These are phyloP conservation scores for Colletotrichum sp. DNA, from an alignment of 2,329 filamentous ascomycete genomes.

Conservation along the genomic window DNA sequence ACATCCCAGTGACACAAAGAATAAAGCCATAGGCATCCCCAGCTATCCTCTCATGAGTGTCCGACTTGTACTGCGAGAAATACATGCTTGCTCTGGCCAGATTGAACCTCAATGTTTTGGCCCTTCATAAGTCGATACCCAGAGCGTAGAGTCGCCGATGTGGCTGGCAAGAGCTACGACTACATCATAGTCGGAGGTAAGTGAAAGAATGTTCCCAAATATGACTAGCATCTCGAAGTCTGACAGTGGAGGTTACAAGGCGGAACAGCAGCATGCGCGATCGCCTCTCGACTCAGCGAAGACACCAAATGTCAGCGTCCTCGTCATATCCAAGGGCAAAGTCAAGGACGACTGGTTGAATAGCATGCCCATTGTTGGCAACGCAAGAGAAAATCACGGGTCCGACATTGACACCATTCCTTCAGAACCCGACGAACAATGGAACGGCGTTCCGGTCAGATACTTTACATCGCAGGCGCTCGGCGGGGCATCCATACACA, in stretches of 20 bases:
- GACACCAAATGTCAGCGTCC: conserved; percentile 36
- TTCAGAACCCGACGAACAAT: conserved; percentile 28
- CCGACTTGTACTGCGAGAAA: too few species aligned
- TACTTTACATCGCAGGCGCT: conserved; percentile 31
- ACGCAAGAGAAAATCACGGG: conserved; percentile 23
- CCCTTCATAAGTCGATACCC: conserved; percentile 29
- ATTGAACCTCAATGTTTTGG: conserved; percentile 23
- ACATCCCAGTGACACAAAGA: neutral
- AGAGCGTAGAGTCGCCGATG: conserved; percentile 19
- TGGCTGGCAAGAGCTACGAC: conserved; percentile 39
- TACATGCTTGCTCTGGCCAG: neutral
- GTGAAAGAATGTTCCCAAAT: neutral
- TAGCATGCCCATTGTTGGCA: conserved; percentile 33
- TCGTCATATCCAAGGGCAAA: conserved; percentile 39
- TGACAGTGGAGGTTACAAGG: conserved; percentile 28
- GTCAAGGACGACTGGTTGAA: conserved; percentile 30
- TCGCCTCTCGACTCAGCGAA: conserved; percentile 48
- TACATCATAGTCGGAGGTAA: conserved; percentile 48
- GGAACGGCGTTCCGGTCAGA: conserved; percentile 19
- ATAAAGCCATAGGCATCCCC: neutral
- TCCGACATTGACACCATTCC: conserved; percentile 28
- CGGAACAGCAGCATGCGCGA: conserved; percentile 50
- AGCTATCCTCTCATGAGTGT: rapidly evolving
- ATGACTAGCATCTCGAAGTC: neutral
- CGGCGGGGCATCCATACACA: conserved; percentile 35